phyloP scores from a whole-genome alignment of 805 yeast species.

The Kuraishia molischiana region DNA sequence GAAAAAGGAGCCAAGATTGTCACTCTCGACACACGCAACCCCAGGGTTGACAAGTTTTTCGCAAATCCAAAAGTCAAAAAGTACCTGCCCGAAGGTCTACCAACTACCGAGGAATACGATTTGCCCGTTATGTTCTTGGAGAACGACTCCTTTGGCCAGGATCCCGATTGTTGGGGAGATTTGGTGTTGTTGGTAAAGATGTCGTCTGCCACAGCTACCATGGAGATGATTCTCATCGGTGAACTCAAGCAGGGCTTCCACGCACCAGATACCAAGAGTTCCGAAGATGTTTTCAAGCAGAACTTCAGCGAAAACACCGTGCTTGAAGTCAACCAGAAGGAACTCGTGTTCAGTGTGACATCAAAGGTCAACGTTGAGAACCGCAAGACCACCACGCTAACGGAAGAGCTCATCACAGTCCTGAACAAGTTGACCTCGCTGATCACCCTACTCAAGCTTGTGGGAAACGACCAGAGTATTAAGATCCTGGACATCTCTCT shows the following conservation, averaged over 20 bases:
- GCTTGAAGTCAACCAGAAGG: constrained; percentile 4
- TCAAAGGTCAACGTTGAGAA: constrained; percentile 11
- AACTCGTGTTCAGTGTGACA: constrained; percentile 18
- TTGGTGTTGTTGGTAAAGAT: constrained; percentile 18
- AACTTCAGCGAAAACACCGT: constrained; percentile 2
- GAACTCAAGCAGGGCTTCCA: constrained; percentile 16
- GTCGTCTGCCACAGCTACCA: constrained; percentile 11
- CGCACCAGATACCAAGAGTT: constrained; percentile 6
- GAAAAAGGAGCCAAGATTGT: constrained; percentile 27
- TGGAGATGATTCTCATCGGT: constrained; percentile 24
- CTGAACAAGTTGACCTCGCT: constrained; percentile 17
- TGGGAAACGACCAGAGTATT: constrained; percentile 16
- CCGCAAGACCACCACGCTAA: constrained; percentile 1
- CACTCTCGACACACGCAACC: constrained; percentile 12
- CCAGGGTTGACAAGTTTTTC: constrained; percentile 11
- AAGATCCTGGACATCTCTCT: constrained; percentile 17
- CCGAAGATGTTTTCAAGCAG: neutral
- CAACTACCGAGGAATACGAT: constrained; percentile 4
- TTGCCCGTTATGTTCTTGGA: constrained; percentile 20
- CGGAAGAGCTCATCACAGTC: constrained; percentile 12
- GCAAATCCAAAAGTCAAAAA: neutral
- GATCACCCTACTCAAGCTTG: constrained; percentile 17
- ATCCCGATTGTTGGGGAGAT: constrained; percentile 24
- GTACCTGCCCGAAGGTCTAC: constrained; percentile 18
- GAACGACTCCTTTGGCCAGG: constrained; percentile 24